Conservation (phyloP, 495 filamentous ascomycete genomes). For the Massariosphaeria phaeospora region DNA sequence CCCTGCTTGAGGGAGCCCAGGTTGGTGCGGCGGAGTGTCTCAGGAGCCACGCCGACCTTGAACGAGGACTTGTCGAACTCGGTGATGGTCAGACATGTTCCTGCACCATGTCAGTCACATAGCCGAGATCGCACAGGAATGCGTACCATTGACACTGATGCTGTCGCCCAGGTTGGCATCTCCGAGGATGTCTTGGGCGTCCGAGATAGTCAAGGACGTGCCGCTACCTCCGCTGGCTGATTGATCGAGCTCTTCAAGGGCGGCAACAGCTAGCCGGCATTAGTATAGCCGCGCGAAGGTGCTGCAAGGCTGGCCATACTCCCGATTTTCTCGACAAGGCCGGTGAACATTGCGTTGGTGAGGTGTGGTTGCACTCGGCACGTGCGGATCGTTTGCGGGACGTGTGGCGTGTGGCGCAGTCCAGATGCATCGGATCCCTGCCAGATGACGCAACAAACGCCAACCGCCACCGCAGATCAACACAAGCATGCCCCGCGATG, state of each 20-base stretch:
- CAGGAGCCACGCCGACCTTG: constrained; percentile 91
- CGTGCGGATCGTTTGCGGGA: not conserved
- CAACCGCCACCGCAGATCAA: not conserved
- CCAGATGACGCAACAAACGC: constrained; percentile 6
- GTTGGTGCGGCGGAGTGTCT: constrained; percentile 94
- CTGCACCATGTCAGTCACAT: constrained; percentile 39
- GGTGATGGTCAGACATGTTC: constrained; percentile 87
- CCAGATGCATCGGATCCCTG: not conserved
- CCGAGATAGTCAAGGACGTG: constrained; percentile 81
- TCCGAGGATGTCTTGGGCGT: constrained; percentile 65
- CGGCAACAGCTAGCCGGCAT: constrained; percentile 63
- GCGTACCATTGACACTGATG: constrained; percentile 80
- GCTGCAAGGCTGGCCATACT: constrained; percentile 51
- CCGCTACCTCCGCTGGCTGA: constrained; percentile 64
- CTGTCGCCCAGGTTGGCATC: constrained; percentile 88
- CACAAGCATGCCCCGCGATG: not conserved
- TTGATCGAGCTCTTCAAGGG: constrained; percentile 72
- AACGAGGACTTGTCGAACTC: constrained; percentile 64
- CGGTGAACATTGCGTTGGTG: constrained; percentile 76
- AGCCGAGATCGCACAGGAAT: no score
- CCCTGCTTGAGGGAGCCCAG: constrained; percentile 61
- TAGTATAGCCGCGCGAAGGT: constrained; percentile 32
- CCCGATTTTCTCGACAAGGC: constrained; percentile 91
- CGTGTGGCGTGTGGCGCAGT: not conserved
- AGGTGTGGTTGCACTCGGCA: not conserved